These are phyloP conservation scores for Gymnopus androsaceus DNA, from an alignment of 1,284 basidiomycete genomes.

Conservation along the genomic window DNA sequence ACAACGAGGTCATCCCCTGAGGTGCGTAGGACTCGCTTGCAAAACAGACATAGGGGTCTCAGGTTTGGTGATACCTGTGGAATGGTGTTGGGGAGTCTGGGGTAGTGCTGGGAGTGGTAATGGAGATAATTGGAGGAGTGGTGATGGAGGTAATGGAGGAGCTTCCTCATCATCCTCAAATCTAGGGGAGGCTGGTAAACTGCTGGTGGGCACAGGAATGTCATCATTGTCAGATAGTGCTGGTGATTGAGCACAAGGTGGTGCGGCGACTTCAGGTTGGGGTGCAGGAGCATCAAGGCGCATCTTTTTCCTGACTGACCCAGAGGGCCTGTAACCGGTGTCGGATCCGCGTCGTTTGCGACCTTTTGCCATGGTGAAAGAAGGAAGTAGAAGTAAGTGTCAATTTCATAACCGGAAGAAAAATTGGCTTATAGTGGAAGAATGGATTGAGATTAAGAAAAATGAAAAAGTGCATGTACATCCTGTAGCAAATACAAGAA, in stretches of 20 bases:
- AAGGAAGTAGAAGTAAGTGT: background rate
- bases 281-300: background rate
- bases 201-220: conserved; percentile 1
- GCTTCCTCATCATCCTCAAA: conserved; percentile 1
- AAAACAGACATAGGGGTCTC: background rate
- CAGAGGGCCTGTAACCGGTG: background rate
- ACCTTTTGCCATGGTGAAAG: conserved; percentile 2
- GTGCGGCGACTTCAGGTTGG: conserved; percentile 9
- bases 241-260: background rate
- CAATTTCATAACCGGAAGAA: too few species aligned
- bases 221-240: background rate
- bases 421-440: too few species aligned
- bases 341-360: background rate
- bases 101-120: background rate
- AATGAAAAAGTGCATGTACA: too few species aligned
- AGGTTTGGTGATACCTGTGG: too few species aligned
- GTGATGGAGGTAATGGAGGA: background rate
- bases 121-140: background rate
- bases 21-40: background rate
- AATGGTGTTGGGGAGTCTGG: background rate
- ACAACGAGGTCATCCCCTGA: background rate
- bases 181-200: background rate
- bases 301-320: background rate
- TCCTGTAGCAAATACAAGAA: too few species aligned
- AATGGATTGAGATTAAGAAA: too few species aligned